Percentiles rank a stretch among this genome's conserved stretches.
Evolutionary conservation across 2,329 filamentous ascomycete genomes (phyloP).

Genomic region (Neopestalotiopsis rosae): DNA sequence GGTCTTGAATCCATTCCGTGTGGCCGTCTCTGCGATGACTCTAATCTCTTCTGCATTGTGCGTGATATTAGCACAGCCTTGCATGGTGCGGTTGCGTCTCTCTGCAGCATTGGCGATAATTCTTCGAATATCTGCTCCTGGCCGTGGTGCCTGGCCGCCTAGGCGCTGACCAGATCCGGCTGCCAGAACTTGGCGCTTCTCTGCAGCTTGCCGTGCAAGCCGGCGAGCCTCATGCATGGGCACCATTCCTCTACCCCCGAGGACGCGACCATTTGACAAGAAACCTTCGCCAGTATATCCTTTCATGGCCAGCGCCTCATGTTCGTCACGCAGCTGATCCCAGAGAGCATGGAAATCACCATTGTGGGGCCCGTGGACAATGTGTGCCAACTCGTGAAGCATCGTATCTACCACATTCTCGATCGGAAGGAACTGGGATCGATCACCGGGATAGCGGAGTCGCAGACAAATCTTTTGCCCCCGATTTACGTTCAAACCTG

Average conservation of each 20-base stretch:
- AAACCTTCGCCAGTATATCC: conserved; percentile 94
- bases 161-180: conserved; percentile 73
- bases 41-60: conserved; percentile 70
- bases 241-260: conserved; percentile 70
- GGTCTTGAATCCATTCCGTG: conserved; percentile 77
- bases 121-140: conserved; percentile 71
- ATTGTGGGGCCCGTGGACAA: conserved; percentile 82
- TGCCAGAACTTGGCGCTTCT: conserved; percentile 66
- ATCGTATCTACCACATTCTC: conserved; percentile 88
- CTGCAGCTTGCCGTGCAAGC: conserved; percentile 74
- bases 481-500: conserved; percentile 76
- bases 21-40: conserved; percentile 67
- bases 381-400: conserved; percentile 94
- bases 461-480: conserved; percentile 84
- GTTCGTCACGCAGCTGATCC: conserved; percentile 88
- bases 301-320: conserved; percentile 75
- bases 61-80: conserved; percentile 78
- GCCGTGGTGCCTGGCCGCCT: conserved; percentile 61
- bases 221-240: conserved; percentile 76
- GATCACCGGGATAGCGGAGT: conserved; percentile 77
- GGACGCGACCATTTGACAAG: conserved; percentile 72
- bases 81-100: conserved; percentile 68
- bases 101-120: conserved; percentile 76
- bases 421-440: conserved; percentile 77
- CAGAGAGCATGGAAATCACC: conserved; percentile 82